Evolutionary conservation across 805 yeast species (phyloP).

Genomic region (Zygoascus biomembranicola): DNA sequence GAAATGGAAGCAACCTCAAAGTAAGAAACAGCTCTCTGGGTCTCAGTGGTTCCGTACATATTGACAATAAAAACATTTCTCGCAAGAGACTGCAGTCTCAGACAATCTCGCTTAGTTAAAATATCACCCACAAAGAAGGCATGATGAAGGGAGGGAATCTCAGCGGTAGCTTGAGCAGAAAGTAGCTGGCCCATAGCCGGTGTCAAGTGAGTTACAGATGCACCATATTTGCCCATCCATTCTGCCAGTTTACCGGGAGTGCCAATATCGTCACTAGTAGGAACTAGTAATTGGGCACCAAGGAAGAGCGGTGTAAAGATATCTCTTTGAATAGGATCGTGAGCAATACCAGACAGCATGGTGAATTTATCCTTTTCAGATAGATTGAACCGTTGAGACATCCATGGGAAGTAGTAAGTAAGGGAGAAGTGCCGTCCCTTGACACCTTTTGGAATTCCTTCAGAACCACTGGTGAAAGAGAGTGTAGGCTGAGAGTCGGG

Average conservation of each 20-base stretch:
- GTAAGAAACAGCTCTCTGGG: constrained; percentile 96
- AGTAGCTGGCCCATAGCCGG: constrained; percentile 99
- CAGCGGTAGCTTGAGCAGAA: constrained; percentile 89
- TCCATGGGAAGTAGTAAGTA: constrained; percentile 98
- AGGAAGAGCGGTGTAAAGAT: constrained; percentile 95
- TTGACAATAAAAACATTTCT: constrained; percentile 84
- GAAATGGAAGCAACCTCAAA: constrained; percentile 75
- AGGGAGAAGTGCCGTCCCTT: constrained; percentile 94
- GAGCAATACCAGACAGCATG: constrained; percentile 98
- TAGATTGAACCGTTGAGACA: constrained; percentile 78
- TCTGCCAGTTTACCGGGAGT: constrained; percentile 96
- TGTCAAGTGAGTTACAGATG: constrained; percentile 94
- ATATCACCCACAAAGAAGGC: constrained; percentile 99
- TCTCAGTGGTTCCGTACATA: constrained; percentile 99
- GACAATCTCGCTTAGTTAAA: constrained; percentile 92
- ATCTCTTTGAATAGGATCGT: constrained; percentile 98
- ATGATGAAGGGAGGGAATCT: constrained; percentile 79
- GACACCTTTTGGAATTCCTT: constrained; percentile 98
- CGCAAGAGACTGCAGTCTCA: constrained; percentile 85
- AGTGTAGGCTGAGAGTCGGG: constrained; percentile 97
- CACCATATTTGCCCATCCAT: constrained; percentile 90
- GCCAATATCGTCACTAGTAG: constrained; percentile 96
- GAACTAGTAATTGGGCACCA: constrained; percentile 89
- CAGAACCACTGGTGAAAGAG: constrained; percentile 95
- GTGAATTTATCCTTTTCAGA: constrained; percentile 81